Evolutionary conservation across 2,329 filamentous ascomycete genomes (phyloP).

Genomic region (Neoscytalidium dimidiatum): DNA sequence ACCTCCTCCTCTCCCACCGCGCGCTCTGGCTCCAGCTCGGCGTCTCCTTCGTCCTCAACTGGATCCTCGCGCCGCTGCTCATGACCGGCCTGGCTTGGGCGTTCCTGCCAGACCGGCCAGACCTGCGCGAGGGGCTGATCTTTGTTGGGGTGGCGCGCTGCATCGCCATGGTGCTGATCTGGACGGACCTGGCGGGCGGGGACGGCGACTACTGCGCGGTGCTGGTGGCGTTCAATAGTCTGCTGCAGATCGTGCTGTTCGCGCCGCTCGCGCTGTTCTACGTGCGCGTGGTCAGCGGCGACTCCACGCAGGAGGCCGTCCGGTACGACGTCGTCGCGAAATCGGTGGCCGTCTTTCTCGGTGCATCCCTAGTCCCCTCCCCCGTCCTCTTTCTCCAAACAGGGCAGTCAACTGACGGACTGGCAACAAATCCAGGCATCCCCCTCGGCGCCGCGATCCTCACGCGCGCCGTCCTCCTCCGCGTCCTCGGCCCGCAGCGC

Average conservation of each 20-base stretch:
- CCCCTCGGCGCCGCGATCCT: slow-evolving; percentile 78
- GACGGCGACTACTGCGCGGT: slow-evolving; percentile 79
- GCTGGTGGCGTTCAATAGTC: slow-evolving; percentile 51
- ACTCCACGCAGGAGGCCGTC: slow-evolving; percentile 39
- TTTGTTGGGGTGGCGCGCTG: slow-evolving; percentile 83
- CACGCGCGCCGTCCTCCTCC: slow-evolving; percentile 66
- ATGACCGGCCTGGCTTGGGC: slow-evolving; percentile 75
- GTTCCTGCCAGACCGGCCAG: slow-evolving; percentile 45
- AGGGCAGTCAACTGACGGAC: not conserved
- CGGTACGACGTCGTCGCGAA: slow-evolving; percentile 71
- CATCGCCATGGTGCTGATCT: slow-evolving; percentile 86
- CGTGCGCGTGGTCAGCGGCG: slow-evolving; percentile 66
- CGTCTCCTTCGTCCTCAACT: slow-evolving; percentile 77
- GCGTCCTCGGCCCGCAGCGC: slow-evolving; percentile 56
- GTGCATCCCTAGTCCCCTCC: not conserved
- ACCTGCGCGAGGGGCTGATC: slow-evolving; percentile 66
- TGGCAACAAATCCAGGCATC: slow-evolving; percentile 52
- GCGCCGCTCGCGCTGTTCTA: slow-evolving; percentile 51
- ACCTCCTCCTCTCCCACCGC: slow-evolving; percentile 62
- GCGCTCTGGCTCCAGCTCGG: slow-evolving; percentile 76
- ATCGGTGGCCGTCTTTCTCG: slow-evolving; percentile 75
- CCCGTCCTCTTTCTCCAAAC: not conserved
- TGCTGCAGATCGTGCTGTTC: slow-evolving; percentile 51
- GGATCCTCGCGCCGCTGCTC: slow-evolving; percentile 77
- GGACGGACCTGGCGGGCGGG: slow-evolving; percentile 76